Base-by-base conservation (phyloP, 1,284 basidiomycete genomes). In the Fomitopsis palustris region DNA sequence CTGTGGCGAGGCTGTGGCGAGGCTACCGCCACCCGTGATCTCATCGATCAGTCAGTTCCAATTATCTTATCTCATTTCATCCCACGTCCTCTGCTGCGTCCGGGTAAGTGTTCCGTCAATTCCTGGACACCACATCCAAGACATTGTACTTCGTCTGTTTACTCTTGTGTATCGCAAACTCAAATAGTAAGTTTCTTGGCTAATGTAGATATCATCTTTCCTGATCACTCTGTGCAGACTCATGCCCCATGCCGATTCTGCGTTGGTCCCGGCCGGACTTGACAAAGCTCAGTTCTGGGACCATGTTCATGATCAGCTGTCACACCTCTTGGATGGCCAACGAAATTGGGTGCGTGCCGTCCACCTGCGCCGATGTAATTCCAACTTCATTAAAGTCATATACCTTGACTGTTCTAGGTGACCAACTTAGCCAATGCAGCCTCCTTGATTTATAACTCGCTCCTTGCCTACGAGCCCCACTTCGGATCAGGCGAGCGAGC, bases 231-330 rank as follows among this genome's bases (percentile, higher is more conserved):
- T 14, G 55, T 45, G 16, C 39, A 29, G 25, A 27, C 10, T 27
- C 45, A 95, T 95, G 93, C 87, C 88, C 29, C 93, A 96, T 77
- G 92, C 93, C 57, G 93, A 95, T 70, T 81, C 87, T 16, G 86
- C 89, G 4, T 73, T 86, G 21, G 79, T 95, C 7, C 93, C 93
- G 6, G 65, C 77, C 19, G 80, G 79, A 67, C 83, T 95, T 62
- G 57, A 84, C 84, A 55, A 95, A 91, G 68, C 49, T 74, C 82
- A 89, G 52, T 93, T 95, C 72, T 95, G 93, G 90, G 73, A 74
- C 2, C 87, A 93, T 74, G 81, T 95, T 37, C 74, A 84, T 63
- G 70, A 71, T 4, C 90, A 93, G 69, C 74, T 95, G 21, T 72
- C 77, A 19, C 67, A 74, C 33, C 74, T 96, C 38, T 73, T 95